A percentile compares a stretch with the other conserved stretches of the same genome.
These are phyloP conservation scores for Boletus rubropictus DNA, from an alignment of 768 basidiomycete genomes.

Conservation along the genomic window DNA sequence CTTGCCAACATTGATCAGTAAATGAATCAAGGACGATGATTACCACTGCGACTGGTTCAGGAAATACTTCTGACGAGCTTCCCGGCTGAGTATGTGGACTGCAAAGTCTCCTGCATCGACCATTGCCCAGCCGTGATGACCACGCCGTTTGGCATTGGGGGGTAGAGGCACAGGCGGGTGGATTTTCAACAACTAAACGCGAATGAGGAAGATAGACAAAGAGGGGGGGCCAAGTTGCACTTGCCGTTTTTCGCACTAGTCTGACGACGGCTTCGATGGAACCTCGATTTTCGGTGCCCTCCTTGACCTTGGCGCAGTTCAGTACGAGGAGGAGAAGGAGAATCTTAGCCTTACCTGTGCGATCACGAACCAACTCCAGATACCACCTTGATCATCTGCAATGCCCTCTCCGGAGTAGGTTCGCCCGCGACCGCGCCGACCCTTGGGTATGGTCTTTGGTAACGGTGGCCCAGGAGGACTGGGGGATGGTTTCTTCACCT, in stretches of 20 bases:
- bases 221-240: slow-evolving; percentile 24
- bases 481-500: slow-evolving; percentile 47
- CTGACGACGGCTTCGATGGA: slow-evolving; percentile 72
- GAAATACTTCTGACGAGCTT: slow-evolving; percentile 68
- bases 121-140: slow-evolving; percentile 76
- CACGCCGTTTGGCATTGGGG: slow-evolving; percentile 54
- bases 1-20: slow-evolving; percentile 3
- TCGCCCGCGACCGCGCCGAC: slow-evolving; percentile 57
- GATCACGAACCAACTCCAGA: slow-evolving; percentile 76
- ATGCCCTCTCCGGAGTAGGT: slow-evolving; percentile 63
- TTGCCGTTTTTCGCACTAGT: slow-evolving; percentile 61
- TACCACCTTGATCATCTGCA: slow-evolving; percentile 43
- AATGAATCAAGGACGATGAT: not conserved
- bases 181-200: slow-evolving; percentile 49
- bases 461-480: slow-evolving; percentile 55
- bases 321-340: not conserved
- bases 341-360: slow-evolving; percentile 50
- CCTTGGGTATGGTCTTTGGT: slow-evolving; percentile 52
- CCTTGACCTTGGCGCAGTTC: slow-evolving; percentile 55
- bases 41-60: slow-evolving; percentile 28
- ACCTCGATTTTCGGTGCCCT: slow-evolving; percentile 76
- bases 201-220: slow-evolving; percentile 8
- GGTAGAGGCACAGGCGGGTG: slow-evolving; percentile 57
- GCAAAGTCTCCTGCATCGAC: slow-evolving; percentile 77
- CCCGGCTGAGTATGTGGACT: slow-evolving; percentile 66